Percentiles rank a stretch among this genome's conserved stretches.
Conservation (phyloP, 768 basidiomycete genomes). For the Phaeotremella skinneri region DNA sequence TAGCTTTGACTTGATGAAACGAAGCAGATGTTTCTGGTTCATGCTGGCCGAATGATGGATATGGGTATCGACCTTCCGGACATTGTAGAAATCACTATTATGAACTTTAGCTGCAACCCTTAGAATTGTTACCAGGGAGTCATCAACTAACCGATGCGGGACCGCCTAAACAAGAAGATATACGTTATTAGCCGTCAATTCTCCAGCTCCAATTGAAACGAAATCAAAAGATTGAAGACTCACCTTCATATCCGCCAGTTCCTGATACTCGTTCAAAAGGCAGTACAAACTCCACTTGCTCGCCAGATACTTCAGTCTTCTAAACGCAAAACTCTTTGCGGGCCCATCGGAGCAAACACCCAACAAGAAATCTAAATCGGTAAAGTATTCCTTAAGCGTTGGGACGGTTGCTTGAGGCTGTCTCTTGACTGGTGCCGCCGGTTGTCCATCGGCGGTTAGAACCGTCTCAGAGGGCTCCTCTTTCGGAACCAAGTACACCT, state of each 20-base stretch:
- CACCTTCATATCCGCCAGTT: slow-evolving; percentile 95
- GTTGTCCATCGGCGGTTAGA: neutral
- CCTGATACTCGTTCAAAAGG: slow-evolving; percentile 87
- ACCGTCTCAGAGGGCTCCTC: neutral
- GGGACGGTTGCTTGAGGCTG: slow-evolving; percentile 27
- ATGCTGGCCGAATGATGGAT: slow-evolving; percentile 98
- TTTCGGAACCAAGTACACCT: slow-evolving; percentile 62
- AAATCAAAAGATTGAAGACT: slow-evolving; percentile 28
- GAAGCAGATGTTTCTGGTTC: slow-evolving; percentile 98
- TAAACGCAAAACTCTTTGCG: slow-evolving; percentile 90
- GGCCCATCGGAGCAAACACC: slow-evolving; percentile 91
- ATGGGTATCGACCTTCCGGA: slow-evolving; percentile 97
- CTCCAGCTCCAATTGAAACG: neutral
- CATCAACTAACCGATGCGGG: slow-evolving; percentile 75
- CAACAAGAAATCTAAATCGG: slow-evolving; percentile 89
- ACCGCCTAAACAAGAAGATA: slow-evolving; percentile 62
- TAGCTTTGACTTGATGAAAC: slow-evolving; percentile 85
- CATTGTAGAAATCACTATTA: slow-evolving; percentile 96
- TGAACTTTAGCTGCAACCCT: no score
- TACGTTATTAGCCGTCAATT: slow-evolving; percentile 1
- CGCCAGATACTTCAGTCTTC: slow-evolving; percentile 81
- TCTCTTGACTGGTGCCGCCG: slow-evolving; percentile 17
- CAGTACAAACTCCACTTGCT: slow-evolving; percentile 93
- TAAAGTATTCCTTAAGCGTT: slow-evolving; percentile 84
- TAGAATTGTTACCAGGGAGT: no score